Conservation (phyloP, 2,329 filamentous ascomycete species). For the Davidsoniella neocaledoniae region DNA sequence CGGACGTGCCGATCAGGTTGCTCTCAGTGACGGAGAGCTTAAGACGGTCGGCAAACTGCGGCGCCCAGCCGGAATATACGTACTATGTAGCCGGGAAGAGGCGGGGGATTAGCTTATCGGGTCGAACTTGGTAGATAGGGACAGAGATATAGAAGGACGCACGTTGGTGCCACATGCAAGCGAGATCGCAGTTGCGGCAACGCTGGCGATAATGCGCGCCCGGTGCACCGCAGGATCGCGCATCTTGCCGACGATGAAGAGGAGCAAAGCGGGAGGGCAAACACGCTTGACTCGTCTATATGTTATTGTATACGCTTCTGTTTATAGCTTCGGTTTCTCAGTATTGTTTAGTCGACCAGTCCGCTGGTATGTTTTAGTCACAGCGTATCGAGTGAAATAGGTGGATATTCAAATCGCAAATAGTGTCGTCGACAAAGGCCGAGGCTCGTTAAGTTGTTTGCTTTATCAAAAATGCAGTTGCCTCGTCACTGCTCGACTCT, state of each 20-base stretch:
- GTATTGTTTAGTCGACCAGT: background rate
- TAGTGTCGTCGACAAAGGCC: background rate
- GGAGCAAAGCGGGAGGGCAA: slow-evolving; percentile 1
- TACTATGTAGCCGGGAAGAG: slow-evolving; percentile 40
- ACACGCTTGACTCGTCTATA: background rate
- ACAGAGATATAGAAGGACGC: slow-evolving; percentile 19
- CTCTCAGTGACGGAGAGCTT: slow-evolving; percentile 80
- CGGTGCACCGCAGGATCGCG: slow-evolving; percentile 35
- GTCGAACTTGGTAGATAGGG: no score
- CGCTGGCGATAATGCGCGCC: slow-evolving; percentile 63
- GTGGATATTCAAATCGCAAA: background rate
- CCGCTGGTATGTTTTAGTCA: background rate
- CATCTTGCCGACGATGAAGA: slow-evolving; percentile 18
- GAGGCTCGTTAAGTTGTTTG: no score
- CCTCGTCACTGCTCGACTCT: no score
- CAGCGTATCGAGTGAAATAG: no score
- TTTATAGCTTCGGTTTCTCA: background rate
- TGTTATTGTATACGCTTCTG: background rate
- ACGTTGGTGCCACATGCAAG: slow-evolving; percentile 90
- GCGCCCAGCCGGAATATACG: slow-evolving; percentile 95
- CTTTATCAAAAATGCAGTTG: no score
- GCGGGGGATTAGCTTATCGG: background rate
- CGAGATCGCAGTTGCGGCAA: slow-evolving; percentile 70
- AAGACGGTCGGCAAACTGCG: slow-evolving; percentile 78
- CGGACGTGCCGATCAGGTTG: slow-evolving; percentile 74